A percentile compares a stretch with the other conserved stretches of the same genome.
phyloP scores from a whole-genome alignment of 2,329 filamentous ascomycete genomes.

The Aquanectria penicillioides region DNA sequence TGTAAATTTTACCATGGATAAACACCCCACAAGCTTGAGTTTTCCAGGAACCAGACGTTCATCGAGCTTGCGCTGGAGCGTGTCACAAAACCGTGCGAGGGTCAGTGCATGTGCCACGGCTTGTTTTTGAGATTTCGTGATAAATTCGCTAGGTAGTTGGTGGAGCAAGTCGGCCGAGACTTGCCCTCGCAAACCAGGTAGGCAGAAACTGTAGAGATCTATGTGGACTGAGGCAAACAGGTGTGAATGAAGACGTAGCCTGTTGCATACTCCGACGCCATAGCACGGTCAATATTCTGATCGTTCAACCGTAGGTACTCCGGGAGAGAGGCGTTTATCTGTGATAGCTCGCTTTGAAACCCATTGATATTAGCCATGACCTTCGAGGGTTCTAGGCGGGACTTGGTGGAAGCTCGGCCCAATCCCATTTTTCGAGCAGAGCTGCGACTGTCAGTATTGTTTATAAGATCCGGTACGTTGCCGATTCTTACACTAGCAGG shows the following conservation, averaged over 20 bases:
- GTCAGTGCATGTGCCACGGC: slow-evolving; percentile 52
- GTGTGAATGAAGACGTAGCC: slow-evolving; percentile 52
- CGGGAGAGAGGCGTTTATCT: slow-evolving; percentile 49
- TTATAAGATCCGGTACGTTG: neutral
- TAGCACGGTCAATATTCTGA: slow-evolving; percentile 45
- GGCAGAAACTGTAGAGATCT: slow-evolving; percentile 52
- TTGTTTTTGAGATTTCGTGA: slow-evolving; percentile 50
- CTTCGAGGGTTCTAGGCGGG: slow-evolving; percentile 47
- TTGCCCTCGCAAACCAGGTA: slow-evolving; percentile 49
- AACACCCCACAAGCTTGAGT: slow-evolving; percentile 43
- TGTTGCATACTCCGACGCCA: slow-evolving; percentile 43
- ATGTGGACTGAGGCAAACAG: slow-evolving; percentile 49
- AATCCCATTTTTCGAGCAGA: slow-evolving; percentile 41
- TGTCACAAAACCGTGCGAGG: slow-evolving; percentile 49
- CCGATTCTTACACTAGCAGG: slow-evolving; percentile 46
- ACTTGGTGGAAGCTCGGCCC: slow-evolving; percentile 25
- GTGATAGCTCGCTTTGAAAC: slow-evolving; percentile 51
- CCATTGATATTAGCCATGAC: slow-evolving; percentile 50
- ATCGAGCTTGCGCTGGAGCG: slow-evolving; percentile 44
- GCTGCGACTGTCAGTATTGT: slow-evolving; percentile 23
- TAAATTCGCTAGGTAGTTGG: slow-evolving; percentile 49
- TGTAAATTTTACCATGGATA: slow-evolving; percentile 45
- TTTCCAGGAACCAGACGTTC: slow-evolving; percentile 37
- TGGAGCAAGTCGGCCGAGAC: slow-evolving; percentile 45
- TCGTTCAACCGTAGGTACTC: slow-evolving; percentile 47